Base-by-base conservation (phyloP, 495 filamentous ascomycete genomes). In the Acidiella bohemica region DNA sequence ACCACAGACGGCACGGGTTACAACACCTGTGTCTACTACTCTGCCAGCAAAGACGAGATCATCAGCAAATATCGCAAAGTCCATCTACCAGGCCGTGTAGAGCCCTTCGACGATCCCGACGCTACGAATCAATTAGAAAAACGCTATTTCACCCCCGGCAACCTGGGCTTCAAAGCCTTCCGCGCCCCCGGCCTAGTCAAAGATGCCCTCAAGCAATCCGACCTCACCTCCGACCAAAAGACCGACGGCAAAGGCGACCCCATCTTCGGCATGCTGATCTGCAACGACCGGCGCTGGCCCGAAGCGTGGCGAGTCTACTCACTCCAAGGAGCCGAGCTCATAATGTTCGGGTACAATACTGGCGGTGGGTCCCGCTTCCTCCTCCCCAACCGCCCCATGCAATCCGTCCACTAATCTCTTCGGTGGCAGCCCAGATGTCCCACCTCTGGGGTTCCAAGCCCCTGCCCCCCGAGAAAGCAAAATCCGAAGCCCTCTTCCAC, bases 111-210 rank as follows among this genome's bases (percentile, higher is more conserved):
- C 11, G 56, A 66, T 24, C 60, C 62, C 0, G 54, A 59, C 10
- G 64, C 62, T 22, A 53, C 62, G 36, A 64, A 68, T 37, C 64
- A 70, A 55, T 57, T 68, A 12, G 67, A 70, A 48, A 70, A 70
- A 48, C 52, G 64, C 19, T 68, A 67, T 53, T 70, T 70, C 42
- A 50, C 51, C 13, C 60, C 62, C 6, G 67, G 66, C 7, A 53
- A 70, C 40, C 52, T 68, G 27, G 65, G 67, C 2, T 70, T 66
- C 47, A 51, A 58, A 37, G 65, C 67, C 9, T 70, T 68, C 39
- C 55, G 67, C 18, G 62, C 56, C 1, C 63, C 65, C 10, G 60
- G 56, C n/a, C 49, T 70, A 18, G 46, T 66, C 7, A 8, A 13
- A 9, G 52, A 41, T 38, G 26, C 42, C 16, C 39, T 28, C 13